Evolutionary conservation across 805 yeast genomes (phyloP).

Genomic region (Debaryomyces prosopidis): DNA sequence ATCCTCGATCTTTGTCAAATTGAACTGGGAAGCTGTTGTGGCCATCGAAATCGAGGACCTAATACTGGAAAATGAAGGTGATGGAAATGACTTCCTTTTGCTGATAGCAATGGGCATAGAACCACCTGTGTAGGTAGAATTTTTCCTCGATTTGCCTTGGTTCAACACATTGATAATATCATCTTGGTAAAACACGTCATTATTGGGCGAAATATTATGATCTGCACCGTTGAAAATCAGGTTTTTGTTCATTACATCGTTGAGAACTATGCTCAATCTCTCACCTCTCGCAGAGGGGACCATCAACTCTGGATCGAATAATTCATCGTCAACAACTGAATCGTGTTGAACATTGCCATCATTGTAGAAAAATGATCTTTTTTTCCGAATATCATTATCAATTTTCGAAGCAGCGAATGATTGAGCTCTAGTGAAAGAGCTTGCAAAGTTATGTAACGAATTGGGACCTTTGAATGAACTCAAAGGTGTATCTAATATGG

Average conservation of each 20-base stretch:
- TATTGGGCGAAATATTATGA: slow-evolving; percentile 10
- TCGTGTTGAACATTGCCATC: slow-evolving; percentile 30
- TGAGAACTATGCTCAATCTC: slow-evolving; percentile 57
- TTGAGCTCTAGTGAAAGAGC: slow-evolving; percentile 78
- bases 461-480: slow-evolving; percentile 67
- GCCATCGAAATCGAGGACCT: slow-evolving; percentile 33
- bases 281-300: slow-evolving; percentile 68
- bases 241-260: slow-evolving; percentile 32
- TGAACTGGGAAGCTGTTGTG: slow-evolving; percentile 50
- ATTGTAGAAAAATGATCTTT: slow-evolving; percentile 57
- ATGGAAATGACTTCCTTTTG: slow-evolving; percentile 29
- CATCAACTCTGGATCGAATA: slow-evolving; percentile 66
- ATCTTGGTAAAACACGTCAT: slow-evolving; percentile 17
- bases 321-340: slow-evolving; percentile 48
- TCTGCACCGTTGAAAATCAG: slow-evolving; percentile 17
- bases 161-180: slow-evolving; percentile 37
- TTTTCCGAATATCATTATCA: slow-evolving; percentile 55
- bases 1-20: slow-evolving; percentile 65
- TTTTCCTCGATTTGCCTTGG: slow-evolving; percentile 27
- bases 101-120: slow-evolving; percentile 21
- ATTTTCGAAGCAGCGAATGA: slow-evolving; percentile 52
- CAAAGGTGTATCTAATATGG: slow-evolving; percentile 34
- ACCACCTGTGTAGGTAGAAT: slow-evolving; percentile 19
- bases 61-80: slow-evolving; percentile 47
- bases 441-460: slow-evolving; percentile 76